Conservation (phyloP, 768 basidiomycete species). For the Tricholoma terreum region DNA sequence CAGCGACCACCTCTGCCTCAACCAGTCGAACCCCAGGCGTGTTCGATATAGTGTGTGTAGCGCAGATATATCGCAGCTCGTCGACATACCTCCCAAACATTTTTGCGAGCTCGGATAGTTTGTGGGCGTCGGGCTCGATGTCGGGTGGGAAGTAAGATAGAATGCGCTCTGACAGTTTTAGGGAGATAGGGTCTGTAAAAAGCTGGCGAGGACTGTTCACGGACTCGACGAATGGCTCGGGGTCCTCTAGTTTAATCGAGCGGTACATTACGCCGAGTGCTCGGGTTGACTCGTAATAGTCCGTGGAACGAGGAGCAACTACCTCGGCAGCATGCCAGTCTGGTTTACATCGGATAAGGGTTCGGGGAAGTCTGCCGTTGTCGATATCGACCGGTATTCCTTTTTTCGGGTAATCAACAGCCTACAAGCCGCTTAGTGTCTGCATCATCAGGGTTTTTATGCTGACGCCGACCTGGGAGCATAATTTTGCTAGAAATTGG, state of each 20-base stretch:
- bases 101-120: conserved; percentile 25
- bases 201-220: conserved; percentile 11
- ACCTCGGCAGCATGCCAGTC: conserved; percentile 75
- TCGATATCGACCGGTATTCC: conserved; percentile 61
- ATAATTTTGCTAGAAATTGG: conserved; percentile 55
- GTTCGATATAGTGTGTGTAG: conserved; percentile 63
- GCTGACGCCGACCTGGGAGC: conserved; percentile 40
- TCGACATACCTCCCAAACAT: conserved; percentile 54
- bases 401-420: conserved; percentile 81
- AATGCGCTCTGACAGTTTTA: conserved; percentile 29
- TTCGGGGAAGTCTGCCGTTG: conserved; percentile 42
- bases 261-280: conserved; percentile 76
- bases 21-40: conserved; percentile 50
- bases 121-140: conserved; percentile 19
- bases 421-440: conserved; percentile 28
- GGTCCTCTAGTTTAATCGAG: conserved; percentile 45
- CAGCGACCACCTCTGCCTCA: conserved; percentile 74
- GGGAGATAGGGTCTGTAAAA: conserved; percentile 38
- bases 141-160: conserved; percentile 25
- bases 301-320: conserved; percentile 47
- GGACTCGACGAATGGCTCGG: conserved; percentile 22
- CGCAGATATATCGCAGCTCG: conserved; percentile 69
- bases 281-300: conserved; percentile 69
- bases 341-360: conserved; percentile 65
- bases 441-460: background rate